Conservation (phyloP, 257 asterid genomes). For the Salvia hispanica region DNA sequence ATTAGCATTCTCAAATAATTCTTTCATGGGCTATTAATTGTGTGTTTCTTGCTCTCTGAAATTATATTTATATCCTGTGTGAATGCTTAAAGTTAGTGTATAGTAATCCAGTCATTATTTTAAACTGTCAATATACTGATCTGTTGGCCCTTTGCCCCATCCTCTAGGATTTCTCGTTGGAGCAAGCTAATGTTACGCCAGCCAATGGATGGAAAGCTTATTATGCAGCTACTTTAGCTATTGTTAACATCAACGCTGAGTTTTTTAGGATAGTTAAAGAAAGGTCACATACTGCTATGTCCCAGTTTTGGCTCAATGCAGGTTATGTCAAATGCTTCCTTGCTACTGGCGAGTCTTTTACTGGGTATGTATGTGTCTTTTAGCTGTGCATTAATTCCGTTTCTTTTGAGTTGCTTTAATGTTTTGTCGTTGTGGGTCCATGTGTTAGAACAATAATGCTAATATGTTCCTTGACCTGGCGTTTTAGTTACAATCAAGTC, state of each 20-base stretch:
- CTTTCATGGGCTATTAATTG: neutral
- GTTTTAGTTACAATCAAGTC: constrained; percentile 64
- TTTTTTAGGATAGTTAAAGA: constrained; percentile 65
- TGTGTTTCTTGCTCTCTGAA: too few relatives aligned
- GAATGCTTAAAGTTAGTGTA: constrained; percentile 9
- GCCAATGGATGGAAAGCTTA: constrained; percentile 93
- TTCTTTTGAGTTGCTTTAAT: too few relatives aligned
- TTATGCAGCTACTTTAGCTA: constrained; percentile 85
- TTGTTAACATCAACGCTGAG: constrained; percentile 60
- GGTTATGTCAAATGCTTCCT: constrained; percentile 87
- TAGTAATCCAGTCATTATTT: constrained; percentile 15
- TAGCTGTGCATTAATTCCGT: neutral
- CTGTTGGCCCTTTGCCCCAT: constrained; percentile 16
- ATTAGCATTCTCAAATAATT: constrained; percentile 7
- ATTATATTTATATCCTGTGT: neutral
- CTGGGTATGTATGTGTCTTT: constrained; percentile 77
- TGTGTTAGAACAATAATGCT: neutral
- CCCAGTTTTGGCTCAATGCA: constrained; percentile 80
- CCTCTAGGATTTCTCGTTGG: constrained; percentile 77
- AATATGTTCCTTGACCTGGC: constrained; percentile 26
- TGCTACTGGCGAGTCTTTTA: constrained; percentile 72
- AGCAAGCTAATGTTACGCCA: constrained; percentile 70
- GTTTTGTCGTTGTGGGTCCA: neutral
- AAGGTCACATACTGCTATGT: constrained; percentile 71
- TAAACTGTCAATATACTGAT: constrained; percentile 23